phyloP scores from a whole-genome alignment of 2,329 filamentous ascomycete genomes.

The Xylariaceae sp. region DNA sequence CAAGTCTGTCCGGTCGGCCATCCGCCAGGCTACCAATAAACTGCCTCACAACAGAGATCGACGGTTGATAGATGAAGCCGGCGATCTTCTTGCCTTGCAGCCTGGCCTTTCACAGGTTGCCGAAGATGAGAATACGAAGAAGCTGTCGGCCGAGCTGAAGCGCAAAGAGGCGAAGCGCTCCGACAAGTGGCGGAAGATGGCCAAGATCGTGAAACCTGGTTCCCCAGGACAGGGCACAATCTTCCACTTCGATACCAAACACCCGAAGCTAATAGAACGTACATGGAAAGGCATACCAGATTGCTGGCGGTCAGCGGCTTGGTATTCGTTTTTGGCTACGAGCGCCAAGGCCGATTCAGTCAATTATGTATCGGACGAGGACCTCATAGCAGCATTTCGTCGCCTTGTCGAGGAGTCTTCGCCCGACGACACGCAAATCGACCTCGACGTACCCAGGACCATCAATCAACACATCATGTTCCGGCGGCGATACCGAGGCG shows the following conservation, averaged over 20 bases:
- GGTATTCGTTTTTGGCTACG: constrained; percentile 83
- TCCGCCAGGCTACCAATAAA: constrained; percentile 54
- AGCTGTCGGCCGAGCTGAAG: constrained; percentile 50
- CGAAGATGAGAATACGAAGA: constrained; percentile 51
- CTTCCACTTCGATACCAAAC: constrained; percentile 74
- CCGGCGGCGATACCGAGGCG: constrained; percentile 80
- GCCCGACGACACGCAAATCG: constrained; percentile 92
- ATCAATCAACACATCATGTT: constrained; percentile 98
- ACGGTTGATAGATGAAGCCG: constrained; percentile 58
- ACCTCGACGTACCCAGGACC: constrained; percentile 91
- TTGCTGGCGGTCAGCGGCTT: constrained; percentile 86
- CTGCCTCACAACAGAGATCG: constrained; percentile 57
- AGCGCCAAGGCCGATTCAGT: constrained; percentile 63
- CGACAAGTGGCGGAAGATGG: constrained; percentile 65
- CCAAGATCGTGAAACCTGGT: constrained; percentile 48
- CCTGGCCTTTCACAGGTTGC: constrained; percentile 51
- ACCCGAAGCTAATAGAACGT: constrained; percentile 79
- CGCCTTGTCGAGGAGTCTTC: constrained; percentile 67
- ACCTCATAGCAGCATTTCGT: constrained; percentile 67
- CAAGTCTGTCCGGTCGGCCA: constrained; percentile 48
- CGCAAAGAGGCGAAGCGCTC: constrained; percentile 57
- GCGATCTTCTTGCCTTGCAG: constrained; percentile 59
- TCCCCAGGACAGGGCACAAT: constrained; percentile 52
- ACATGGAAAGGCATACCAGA: constrained; percentile 99
- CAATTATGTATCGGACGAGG: constrained; percentile 58